Evolutionary conservation across 2,329 filamentous ascomycete genomes (phyloP), one percentile per base, ranked within the genome.

Genomic region (Fusarium pseudoanthophilum): DNA sequence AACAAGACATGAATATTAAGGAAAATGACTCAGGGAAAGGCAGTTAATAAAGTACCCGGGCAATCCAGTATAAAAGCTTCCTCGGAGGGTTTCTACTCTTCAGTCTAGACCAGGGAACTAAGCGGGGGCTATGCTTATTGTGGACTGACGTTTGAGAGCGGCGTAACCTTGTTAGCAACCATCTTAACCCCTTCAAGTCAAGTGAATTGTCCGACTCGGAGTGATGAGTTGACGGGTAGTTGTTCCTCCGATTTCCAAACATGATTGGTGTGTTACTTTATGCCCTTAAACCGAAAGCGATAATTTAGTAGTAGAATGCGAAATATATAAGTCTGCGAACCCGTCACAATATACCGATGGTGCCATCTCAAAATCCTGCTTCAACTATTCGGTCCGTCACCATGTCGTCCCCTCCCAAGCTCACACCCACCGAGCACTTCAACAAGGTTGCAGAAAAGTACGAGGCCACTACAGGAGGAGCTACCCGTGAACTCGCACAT

Each of bases 1-100:
- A 20, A 4, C 10, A n/a, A 30, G 26, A 8, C 1, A 11, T 1
- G 0, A 11, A 11, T 0, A 11, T 10, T 2, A 16, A 30, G 5
- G 4, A 21, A 21, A 45, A 26, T 8, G 16, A 9, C 1, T 7
- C 4, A 7, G n/a, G 24, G 24, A 24, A 13, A 16, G 8, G 2
- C 16, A 26, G 11, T 45, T 26, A 4, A 24, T 42, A 16, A 42
- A 45, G 11, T 24, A 8, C 6, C 9, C 9, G 13, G 26, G 20
- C 18, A 6, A 28, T 10, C 18, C 20, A 7, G 11, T 28, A 28
- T 13, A 16, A 30, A 48, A 48, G 4, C 26, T n/a, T 48, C 26
- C 45, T 4, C 26, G 20, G 26, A 48, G 45, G 45, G 26, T 48
- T 48, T 48, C 45, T 21, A 5, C 3, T 8, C 3, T 7, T 28